phyloP scores from a whole-genome alignment of 441 rosid species.

The Theobroma grandiflorum region DNA sequence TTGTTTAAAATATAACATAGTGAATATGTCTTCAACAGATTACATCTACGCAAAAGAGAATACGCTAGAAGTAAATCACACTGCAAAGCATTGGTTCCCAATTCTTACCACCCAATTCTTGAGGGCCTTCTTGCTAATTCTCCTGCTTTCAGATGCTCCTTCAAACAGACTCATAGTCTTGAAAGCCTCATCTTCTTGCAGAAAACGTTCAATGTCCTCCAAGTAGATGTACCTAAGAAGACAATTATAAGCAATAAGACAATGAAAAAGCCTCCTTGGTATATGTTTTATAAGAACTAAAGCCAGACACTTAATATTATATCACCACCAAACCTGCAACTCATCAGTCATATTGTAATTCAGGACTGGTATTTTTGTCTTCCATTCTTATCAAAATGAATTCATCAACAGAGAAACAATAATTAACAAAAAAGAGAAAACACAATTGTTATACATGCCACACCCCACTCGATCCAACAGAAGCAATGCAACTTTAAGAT shows the following conservation, averaged over 20 bases:
- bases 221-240: slow-evolving; percentile 47
- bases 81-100: neutral
- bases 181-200: slow-evolving; percentile 58
- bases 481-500: too few species aligned
- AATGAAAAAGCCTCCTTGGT: neutral
- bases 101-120: slow-evolving; percentile 74
- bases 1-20: neutral
- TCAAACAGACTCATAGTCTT: slow-evolving; percentile 60
- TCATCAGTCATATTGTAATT: neutral
- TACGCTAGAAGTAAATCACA: slow-evolving; percentile 1
- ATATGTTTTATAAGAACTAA: neutral
- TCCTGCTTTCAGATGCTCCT: slow-evolving; percentile 51
- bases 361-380: too few species aligned
- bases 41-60: neutral
- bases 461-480: too few species aligned
- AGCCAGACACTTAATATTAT: neutral
- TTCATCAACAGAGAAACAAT: neutral
- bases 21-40: neutral
- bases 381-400: too few species aligned
- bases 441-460: too few species aligned
- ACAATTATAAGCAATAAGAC: neutral
- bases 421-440: too few species aligned
- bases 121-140: slow-evolving; percentile 57
- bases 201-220: slow-evolving; percentile 59
- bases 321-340: neutral